Evolutionary conservation across 2,329 filamentous ascomycete species (phyloP).

Genomic region (Fonsecaea monophora): DNA sequence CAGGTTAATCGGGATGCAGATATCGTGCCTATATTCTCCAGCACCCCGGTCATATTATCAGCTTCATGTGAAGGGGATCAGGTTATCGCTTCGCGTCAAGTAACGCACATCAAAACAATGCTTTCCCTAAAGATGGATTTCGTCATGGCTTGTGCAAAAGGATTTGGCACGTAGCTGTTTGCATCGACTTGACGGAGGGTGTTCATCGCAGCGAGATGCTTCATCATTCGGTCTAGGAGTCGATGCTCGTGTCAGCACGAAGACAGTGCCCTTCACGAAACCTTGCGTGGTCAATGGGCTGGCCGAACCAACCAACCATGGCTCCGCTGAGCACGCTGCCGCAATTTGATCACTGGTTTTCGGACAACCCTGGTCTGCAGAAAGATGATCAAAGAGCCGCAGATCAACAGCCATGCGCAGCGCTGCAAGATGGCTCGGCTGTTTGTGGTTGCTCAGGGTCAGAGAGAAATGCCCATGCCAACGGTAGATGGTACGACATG

Average conservation of each 20-base stretch:
- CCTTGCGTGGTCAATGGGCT: background rate
- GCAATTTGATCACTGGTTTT: conserved; percentile 22
- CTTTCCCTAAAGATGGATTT: conserved; percentile 36
- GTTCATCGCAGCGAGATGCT: conserved; percentile 33
- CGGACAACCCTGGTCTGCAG: conserved; percentile 6
- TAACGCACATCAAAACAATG: conserved; percentile 20
- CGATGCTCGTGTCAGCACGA: conserved; percentile 12
- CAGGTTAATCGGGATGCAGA: conserved; percentile 24
- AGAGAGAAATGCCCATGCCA: background rate
- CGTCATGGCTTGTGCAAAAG: conserved; percentile 37
- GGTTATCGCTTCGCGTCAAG: background rate
- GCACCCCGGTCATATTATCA: conserved; percentile 17
- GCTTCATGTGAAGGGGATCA: conserved; percentile 10
- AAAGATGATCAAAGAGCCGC: conserved; percentile 16
- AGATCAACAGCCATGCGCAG: conserved; percentile 19
- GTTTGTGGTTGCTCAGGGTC: conserved; percentile 1
- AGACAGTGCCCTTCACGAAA: background rate
- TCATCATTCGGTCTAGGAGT: conserved; percentile 35
- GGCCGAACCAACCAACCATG: conserved; percentile 19
- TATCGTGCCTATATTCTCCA: conserved; percentile 12
- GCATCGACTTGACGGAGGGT: conserved; percentile 35
- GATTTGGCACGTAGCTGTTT: conserved; percentile 37
- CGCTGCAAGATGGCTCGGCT: conserved; percentile 20
- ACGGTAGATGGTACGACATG: background rate
- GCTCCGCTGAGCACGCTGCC: conserved; percentile 13